Evolutionary conservation across 768 basidiomycete species (phyloP), one percentile per base, ranked within the genome.

Genomic region (Pleurotus sapidus): DNA sequence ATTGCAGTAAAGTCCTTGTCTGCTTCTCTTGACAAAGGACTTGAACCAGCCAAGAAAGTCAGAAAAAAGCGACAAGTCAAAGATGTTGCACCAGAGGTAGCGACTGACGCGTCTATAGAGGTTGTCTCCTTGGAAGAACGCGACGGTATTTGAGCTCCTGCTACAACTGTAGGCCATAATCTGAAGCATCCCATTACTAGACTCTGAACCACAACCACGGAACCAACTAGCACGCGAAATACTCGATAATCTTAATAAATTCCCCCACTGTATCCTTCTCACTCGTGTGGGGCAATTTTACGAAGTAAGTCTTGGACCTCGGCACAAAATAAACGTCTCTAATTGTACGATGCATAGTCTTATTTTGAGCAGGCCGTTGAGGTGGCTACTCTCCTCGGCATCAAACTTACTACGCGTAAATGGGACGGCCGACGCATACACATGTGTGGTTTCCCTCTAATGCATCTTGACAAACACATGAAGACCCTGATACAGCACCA

Each of bases 281-380:
- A 98, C 95, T 6, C 84, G 93, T 54, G 94, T 98, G 9, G 95
- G 95, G 12, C 88, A 93, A 64, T 98, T 98, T 70, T 98, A 96
- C 67, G 95, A 98, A 82, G 95, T 93, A 68, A 40, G 74, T 9
- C 20, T 34, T 34, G 9, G 30, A 8, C 30, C 30, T 34, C 30
- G 3, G 11, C 9, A 34, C 3, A 7, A 11, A 34, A 34, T 11
- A 1, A 11, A 34, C 9, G 11, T 34, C 30, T 8, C 30, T 34
- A 9, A 34, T 34, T 9, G 30, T 34, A 34, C 20, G 23, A 46
- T 25, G 11, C 20, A 7, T 55, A 98, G 95, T 95, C 95, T 0
- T 97, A 97, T 69, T 98, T 96, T 63, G 88, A 91, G 40, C 95
- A 95, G 78, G 94, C 95, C 6, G 72, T 75, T 12, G 86, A 90